These are phyloP conservation scores for Dictyostelium purpureum DNA, from an alignment of 78 protist species.

Conservation along the genomic window DNA sequence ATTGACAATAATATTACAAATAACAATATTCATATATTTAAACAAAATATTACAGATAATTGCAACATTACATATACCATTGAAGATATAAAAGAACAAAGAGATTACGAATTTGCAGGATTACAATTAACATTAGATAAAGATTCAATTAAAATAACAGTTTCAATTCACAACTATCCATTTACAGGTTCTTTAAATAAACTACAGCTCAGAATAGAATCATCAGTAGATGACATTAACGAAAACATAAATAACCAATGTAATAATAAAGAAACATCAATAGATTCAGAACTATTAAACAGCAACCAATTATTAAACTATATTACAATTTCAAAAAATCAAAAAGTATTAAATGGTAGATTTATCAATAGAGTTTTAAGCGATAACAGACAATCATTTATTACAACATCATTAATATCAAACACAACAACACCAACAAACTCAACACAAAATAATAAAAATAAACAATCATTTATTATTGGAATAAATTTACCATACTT, in stretches of 20 bases:
- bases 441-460: too few species aligned
- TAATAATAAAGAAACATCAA: not conserved
- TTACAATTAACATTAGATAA: not conserved
- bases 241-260: not conserved
- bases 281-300: not conserved
- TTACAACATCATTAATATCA: too few species aligned
- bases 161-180: not conserved
- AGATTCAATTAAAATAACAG: not conserved
- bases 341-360: not conserved
- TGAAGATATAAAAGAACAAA: not conserved
- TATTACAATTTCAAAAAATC: not conserved
- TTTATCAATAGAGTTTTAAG: not conserved
- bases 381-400: not conserved
- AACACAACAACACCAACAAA: not conserved
- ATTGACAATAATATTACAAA: not conserved
- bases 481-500: constrained; percentile 5
- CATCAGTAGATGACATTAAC: not conserved
- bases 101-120: constrained; percentile 7
- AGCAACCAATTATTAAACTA: not conserved
- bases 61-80: not conserved
- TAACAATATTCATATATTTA: not conserved
- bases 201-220: not conserved
- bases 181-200: not conserved
- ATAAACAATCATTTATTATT: too few species aligned
- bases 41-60: not conserved